Conservation (phyloP, 495 filamentous ascomycete species). For the Hypomontagnella monticulosa region DNA sequence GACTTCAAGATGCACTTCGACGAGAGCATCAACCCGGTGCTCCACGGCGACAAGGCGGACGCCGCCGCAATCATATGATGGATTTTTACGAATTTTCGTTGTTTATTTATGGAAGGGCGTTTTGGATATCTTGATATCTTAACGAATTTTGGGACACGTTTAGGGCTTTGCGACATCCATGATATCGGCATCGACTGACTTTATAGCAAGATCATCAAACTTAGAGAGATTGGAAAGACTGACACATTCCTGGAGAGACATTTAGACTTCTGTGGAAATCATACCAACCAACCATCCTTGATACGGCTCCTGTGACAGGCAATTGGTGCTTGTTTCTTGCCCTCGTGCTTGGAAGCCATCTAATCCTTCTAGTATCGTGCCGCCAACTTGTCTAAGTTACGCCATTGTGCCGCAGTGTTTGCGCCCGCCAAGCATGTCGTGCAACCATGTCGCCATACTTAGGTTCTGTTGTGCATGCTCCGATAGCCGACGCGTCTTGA, state of each 20-base stretch:
- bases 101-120: conserved; percentile 24
- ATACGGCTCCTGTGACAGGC: conserved; percentile 17
- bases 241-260: conserved; percentile 25
- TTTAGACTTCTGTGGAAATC: conserved; percentile 30
- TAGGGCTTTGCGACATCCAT: conserved; percentile 28
- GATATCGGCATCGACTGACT: conserved; percentile 32
- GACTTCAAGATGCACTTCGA: conserved; percentile 64
- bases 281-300: conserved; percentile 23
- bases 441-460: conserved; percentile 3
- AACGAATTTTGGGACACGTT: conserved; percentile 23
- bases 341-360: not conserved
- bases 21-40: conserved; percentile 69
- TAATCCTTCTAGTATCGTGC: not conserved
- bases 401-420: not conserved
- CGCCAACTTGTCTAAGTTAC: conserved; percentile 1
- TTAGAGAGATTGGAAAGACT: conserved; percentile 36
- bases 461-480: conserved; percentile 19
- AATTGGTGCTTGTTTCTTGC: conserved; percentile 30
- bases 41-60: conserved; percentile 59
- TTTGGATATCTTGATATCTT: conserved; percentile 10
- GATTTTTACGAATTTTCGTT: conserved; percentile 10
- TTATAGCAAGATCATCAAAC: conserved; percentile 17
- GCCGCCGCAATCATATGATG: conserved; percentile 43
- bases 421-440: not conserved
- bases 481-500: conserved; percentile 10